Evolutionary conservation across 2,329 filamentous ascomycete genomes (phyloP), one percentile per base, ranked within the genome.

Genomic region (Aspergillus spinulosporus): DNA sequence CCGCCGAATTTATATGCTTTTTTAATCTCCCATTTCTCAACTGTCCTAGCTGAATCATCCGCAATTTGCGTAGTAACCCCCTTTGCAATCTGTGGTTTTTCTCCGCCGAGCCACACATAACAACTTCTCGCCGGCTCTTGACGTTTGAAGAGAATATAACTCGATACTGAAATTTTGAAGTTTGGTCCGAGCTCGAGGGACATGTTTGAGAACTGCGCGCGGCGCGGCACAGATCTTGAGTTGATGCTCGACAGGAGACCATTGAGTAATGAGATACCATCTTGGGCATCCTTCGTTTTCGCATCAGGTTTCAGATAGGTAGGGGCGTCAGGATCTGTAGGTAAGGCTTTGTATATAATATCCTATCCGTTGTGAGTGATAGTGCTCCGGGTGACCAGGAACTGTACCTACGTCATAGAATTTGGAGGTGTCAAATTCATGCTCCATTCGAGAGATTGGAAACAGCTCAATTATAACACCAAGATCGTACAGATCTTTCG

Each of bases 1-100:
- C 91, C 92, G 9, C 93, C 94, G 68, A 97, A 97, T 66, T 94
- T 97, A 79, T 94, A 99, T 0, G 93, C 94, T 73, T 94, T 97
- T 57, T 88, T 88, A 15, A 95, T 84, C 66, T 97, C 92, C 2
- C 76, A 77, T 64, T 92, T 92, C 60, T 95, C 88, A 0, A 97
- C 85, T 0, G 85, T 84, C 37, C 87, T 82, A 2, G 88, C 84
- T 15, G 86, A 92, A 64, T 95, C 90, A 59, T 91, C 89, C 3
- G 90, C 88, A 54, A 92, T 82, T 55, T 87, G 84, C 1, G 85
- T 87, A 0, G 90, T 94, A 64, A 88, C 84, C 1, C 89, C 86
- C 9, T 84, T 80, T 1, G 85, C 92, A 55, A 97, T 88, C 68
- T 96, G 88, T 0, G 90, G 84, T 61, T 85, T 87, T 67, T 97